Percentiles rank a stretch among this genome's conserved stretches.
Conservation (phyloP, 257 asterid species). For the Solanum microdontum region DNA sequence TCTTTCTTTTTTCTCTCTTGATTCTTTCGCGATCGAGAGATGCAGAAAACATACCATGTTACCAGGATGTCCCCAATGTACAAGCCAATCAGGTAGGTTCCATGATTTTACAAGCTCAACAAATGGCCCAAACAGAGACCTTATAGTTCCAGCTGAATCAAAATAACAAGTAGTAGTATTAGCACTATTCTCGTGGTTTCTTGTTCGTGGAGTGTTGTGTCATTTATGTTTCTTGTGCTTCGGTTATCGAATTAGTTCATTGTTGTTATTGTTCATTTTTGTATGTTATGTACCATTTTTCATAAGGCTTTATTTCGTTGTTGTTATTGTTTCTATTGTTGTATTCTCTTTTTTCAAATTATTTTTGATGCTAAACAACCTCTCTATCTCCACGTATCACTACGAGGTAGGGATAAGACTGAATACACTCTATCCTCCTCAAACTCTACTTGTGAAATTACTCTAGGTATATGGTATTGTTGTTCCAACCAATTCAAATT, state of each 20-base stretch:
- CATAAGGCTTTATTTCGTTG: not conserved
- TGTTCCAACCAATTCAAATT: not conserved
- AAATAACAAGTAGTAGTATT: not conserved
- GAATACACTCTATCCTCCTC: not conserved
- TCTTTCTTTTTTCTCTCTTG: not conserved
- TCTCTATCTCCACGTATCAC: not conserved
- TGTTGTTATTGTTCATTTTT: not conserved
- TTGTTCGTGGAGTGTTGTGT: rapidly evolving
- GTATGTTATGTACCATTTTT: not conserved
- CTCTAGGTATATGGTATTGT: not conserved
- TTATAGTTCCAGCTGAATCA: constrained; percentile 51
- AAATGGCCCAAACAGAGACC: constrained; percentile 50
- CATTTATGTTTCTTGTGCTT: not conserved
- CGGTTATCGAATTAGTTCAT: rapidly evolving
- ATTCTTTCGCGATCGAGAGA: not conserved
- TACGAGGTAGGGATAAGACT: not conserved
- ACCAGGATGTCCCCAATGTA: constrained; percentile 97
- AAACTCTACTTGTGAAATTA: not conserved
- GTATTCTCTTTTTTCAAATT: not conserved
- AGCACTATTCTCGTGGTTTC: not conserved
- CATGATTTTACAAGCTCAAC: constrained; percentile 66
- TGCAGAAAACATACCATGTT: constrained; percentile 50
- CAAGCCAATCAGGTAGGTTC: constrained; percentile 81
- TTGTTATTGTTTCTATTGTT: not conserved
- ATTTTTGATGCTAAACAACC: not conserved